Base-by-base conservation (phyloP, 2,329 filamentous ascomycete genomes). In the Fonsecaea pedrosoi region DNA sequence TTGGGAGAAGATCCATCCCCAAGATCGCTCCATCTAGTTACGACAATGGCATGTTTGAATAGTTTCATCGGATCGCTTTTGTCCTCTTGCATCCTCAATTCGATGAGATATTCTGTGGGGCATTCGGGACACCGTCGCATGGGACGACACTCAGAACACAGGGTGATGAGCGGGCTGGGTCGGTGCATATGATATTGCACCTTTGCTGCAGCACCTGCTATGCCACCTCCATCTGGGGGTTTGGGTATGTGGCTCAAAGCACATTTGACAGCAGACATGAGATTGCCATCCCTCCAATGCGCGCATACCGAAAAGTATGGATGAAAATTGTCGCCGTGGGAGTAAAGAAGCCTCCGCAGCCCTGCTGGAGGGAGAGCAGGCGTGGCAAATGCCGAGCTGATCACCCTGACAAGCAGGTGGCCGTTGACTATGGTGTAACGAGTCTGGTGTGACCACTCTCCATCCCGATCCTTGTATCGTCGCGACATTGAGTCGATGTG, bases 301-400 rank as follows among this genome's bases (percentile, higher is more conserved):
- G 85, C 81, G 70, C 87, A 89, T 0, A 83, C 84, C 10, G 84
- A 87, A 76, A 89, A 89, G 74, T 85, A 89, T 0, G 87, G 87
- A 61, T 80, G 83, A 75, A 87, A 89, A 54, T 70, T 70, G 71
- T 89, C 86, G 60, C 86, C 83, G 65, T 84, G 82, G 35, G 82
- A 85, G 76, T 86, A 89, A 1, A 89, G 80, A 2, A 89, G 78
- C 62, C 87, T 78, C 1, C 87, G 83, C 70, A 84, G 80, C 3
- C 79, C 81, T 3, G 83, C 83, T 5, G 81, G 78, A 0, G 85
- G 84, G 32, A 88, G 79, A 1, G 78, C 82, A 0, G 83, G 79
- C 0, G 80, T 76, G 1, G 86, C 86, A 67, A 86, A 87, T 21
- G 77, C 77, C 65, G 82, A 82, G 60, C 84, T 86, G 38, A 83